Base-by-base conservation (phyloP, 2,329 filamentous ascomycete species). In the Colletotrichum incanum region DNA sequence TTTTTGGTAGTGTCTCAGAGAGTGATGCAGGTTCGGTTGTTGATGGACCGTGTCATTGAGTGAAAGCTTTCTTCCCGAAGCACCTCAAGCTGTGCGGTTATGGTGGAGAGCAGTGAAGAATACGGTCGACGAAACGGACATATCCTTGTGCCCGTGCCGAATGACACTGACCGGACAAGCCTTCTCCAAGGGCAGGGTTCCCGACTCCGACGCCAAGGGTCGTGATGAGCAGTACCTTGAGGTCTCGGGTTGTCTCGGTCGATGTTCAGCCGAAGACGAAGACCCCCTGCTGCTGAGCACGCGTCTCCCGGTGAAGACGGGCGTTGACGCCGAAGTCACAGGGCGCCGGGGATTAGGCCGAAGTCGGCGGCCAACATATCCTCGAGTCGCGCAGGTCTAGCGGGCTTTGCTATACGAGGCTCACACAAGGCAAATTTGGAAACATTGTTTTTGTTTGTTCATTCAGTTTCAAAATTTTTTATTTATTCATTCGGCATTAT, bases 401-500 rank as follows among this genome's bases (percentile, higher is more conserved):
- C 4, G 47, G n/a, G 1, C 2, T 8, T 14, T 49, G n/a, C 23
- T 12, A 1, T 14, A 16, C 11, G 11, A 49, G n/a, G 23, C n/a
- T 26, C 49, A 20, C 26, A 52, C 49, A 28, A 28, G 49, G 31
- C 26, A 28, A 45, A 34, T 45, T 45, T 12, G n/a, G 2, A 3
- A 18, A 43, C 14, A 11, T 28, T 12, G 14, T 5, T n/a, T 20
- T n/a, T 49, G 39, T 31, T 60, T 37, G 2, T 55, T 50, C 12
- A 23, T 31, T 47, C 8, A 28, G 18, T 64, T 67, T 62, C 18
- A n/a, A n/a, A n/a, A 41, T 45, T 69, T n/a, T 47, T 60, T 43
- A 28, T 49, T 45, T 47, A 39, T 39, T 62, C 43, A 63, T 63
- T 47, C 23, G 20, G 11, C 63, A 56, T 71, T 72, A 31, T 70